These are phyloP conservation scores for Phytophthora boehmeriae DNA, from an alignment of 352 stramenopile genomes.

Conservation along the genomic window DNA sequence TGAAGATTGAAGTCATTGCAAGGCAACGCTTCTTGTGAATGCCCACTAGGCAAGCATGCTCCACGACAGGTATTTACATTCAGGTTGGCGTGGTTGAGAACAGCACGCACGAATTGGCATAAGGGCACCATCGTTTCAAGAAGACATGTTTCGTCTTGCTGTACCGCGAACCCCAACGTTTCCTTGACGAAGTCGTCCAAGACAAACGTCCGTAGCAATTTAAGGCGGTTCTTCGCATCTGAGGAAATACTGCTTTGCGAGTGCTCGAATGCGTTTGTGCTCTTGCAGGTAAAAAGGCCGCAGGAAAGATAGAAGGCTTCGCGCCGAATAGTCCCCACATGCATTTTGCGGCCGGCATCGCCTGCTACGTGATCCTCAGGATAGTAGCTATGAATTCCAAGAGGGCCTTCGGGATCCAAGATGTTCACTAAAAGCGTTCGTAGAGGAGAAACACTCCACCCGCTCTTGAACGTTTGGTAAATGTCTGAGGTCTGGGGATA, in stretches of 20 bases:
- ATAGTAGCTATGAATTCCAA: slow-evolving; percentile 86
- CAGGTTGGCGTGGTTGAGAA: slow-evolving; percentile 72
- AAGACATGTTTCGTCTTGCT: slow-evolving; percentile 30
- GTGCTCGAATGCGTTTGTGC: slow-evolving; percentile 71
- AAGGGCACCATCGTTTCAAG: slow-evolving; percentile 71
- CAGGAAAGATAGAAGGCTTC: slow-evolving; percentile 85
- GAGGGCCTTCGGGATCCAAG: slow-evolving; percentile 75
- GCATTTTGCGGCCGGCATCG: slow-evolving; percentile 23
- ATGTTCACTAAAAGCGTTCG: slow-evolving; percentile 78
- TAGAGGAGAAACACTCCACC: slow-evolving; percentile 65
- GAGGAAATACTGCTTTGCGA: slow-evolving; percentile 20
- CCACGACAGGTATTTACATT: slow-evolving; percentile 18
- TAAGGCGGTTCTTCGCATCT: slow-evolving; percentile 23
- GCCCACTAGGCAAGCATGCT: neutral
- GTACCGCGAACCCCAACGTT: slow-evolving; percentile 39
- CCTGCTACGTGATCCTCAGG: slow-evolving; percentile 38
- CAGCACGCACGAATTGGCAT: slow-evolving; percentile 67
- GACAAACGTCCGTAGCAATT: slow-evolving; percentile 63
- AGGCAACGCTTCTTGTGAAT: neutral
- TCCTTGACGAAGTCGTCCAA: slow-evolving; percentile 62
- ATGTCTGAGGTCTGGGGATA: slow-evolving; percentile 73
- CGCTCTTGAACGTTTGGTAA: slow-evolving; percentile 76
- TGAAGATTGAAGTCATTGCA: slow-evolving; percentile 34
- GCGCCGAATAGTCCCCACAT: slow-evolving; percentile 59
- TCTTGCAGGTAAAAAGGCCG: slow-evolving; percentile 69